phyloP scores from a whole-genome alignment of 1,139 yeast genomes.

The Blastobotrys capitulatus region DNA sequence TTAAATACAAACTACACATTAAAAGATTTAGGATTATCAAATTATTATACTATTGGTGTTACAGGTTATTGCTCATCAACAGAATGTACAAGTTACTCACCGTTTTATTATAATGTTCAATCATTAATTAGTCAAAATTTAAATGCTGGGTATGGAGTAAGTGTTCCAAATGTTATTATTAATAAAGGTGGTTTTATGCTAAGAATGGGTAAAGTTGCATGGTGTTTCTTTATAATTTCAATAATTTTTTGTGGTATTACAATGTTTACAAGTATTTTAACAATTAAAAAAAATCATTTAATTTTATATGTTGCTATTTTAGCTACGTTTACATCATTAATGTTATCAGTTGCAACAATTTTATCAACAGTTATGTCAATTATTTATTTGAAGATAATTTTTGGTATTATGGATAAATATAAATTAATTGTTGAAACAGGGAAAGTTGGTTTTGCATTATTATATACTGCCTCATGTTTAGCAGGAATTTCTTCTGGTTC shows the following conservation, averaged over 20 bases:
- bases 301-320: background rate
- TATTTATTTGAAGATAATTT: background rate
- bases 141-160: background rate
- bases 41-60: conserved; percentile 1
- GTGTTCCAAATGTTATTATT: background rate
- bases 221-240: conserved; percentile 1
- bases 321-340: background rate
- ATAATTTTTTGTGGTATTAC: conserved; percentile 2
- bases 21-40: background rate
- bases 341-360: background rate
- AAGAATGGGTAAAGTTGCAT: conserved; percentile 1
- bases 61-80: conserved; percentile 5
- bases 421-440: background rate
- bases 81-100: conserved; percentile 2
- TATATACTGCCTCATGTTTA: background rate
- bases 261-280: background rate
- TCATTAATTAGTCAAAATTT: conserved; percentile 1
- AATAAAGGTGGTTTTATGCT: conserved; percentile 1
- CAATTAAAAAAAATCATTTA: background rate
- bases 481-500: background rate
- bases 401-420: background rate
- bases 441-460: background rate
- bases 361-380: conserved; percentile 1
- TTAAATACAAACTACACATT: background rate
- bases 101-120: conserved; percentile 4